These are phyloP conservation scores for Pseudozyma tsukubaensis DNA, from an alignment of 1,284 basidiomycete genomes.

Conservation along the genomic window DNA sequence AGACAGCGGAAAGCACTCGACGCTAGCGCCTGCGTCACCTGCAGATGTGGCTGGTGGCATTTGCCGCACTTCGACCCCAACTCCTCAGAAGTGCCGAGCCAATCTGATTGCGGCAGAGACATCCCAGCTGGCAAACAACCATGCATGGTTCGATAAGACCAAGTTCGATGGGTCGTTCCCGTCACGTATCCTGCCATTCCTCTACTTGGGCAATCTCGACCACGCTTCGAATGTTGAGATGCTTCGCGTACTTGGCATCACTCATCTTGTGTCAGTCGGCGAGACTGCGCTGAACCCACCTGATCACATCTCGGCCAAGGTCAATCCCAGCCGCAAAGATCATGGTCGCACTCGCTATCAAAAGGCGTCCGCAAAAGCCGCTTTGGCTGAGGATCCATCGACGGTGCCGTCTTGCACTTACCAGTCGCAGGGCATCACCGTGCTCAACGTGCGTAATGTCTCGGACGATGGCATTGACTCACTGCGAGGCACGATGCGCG, in stretches of 20 bases:
- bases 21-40: conserved; percentile 3
- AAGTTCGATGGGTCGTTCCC: conserved; percentile 96
- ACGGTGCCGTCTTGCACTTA: conserved; percentile 45
- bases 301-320: conserved; percentile 41
- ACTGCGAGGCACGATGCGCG: conserved; percentile 84
- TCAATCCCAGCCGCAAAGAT: conserved; percentile 21
- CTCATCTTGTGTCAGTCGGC: conserved; percentile 95
- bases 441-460: conserved; percentile 84
- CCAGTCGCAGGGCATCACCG: conserved; percentile 76
- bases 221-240: conserved; percentile 95
- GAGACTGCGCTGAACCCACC: conserved; percentile 80
- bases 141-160: conserved; percentile 87
- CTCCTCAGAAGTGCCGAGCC: conserved; percentile 26
- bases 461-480: conserved; percentile 97
- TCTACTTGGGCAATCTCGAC: conserved; percentile 91
- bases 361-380: conserved; percentile 34
- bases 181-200: conserved; percentile 88
- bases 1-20: conserved; percentile 12
- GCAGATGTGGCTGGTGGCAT: conserved; percentile 21
- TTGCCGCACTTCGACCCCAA: conserved; percentile 40
- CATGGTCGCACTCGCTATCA: conserved; percentile 33
- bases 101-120: not conserved
- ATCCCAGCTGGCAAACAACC: conserved; percentile 11
- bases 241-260: conserved; percentile 94
- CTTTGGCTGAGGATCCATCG: conserved; percentile 33